Evolutionary conservation across 2,329 filamentous ascomycete species (phyloP), one percentile per base, ranked within the genome.

Genomic region (Colletotrichum echinochloae): DNA sequence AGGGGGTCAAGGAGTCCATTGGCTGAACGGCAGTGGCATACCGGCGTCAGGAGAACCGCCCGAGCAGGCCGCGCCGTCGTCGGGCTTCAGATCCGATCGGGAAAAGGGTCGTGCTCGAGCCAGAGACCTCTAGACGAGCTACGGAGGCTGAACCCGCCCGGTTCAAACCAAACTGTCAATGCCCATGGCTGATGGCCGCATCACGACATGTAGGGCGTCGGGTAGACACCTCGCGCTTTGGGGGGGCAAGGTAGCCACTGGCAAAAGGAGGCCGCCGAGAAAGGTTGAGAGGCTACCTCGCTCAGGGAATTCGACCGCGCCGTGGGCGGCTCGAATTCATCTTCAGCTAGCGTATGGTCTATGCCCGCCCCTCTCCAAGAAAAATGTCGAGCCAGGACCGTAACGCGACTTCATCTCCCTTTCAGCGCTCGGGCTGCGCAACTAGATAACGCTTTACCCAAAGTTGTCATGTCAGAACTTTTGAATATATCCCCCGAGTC

Each of bases 401-500:
- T 61, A 23, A 33, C 33, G 59, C 44, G n/a, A 26, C n/a, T 16
- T 33, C 41, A 5, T 20, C 26, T 54, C n/a, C n/a, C 18, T 9
- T 20, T 1, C 8, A 11, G 23, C 63, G 67, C 67, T 70, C 49
- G 30, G 54, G 62, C 52, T 52, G 62, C 61, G 66, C 46, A 39
- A 65, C 62, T 35, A 55, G 35, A 16, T 23, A 23, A 23, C 20
- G 44, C 66, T 18, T 33, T n/a, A 59, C 46, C 16, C 39, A 60
- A 60, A 65, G 18, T 39, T 65, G 37, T 39, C 37, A 41, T 28
- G n/a, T 33, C 26, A 35, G 23, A n/a, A 14, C 20, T 44, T 28
- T 28, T 23, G 7, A 20, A 30, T 37, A 23, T 30, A 55, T 30
- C 49, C 56, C 35, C 49, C n/a, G 16, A 48, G 39, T n/a, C 48